A percentile compares a stretch with the other conserved stretches of the same genome.
These are phyloP conservation scores for Pterula multifida DNA, from an alignment of 1,284 basidiomycete genomes.

Conservation along the genomic window DNA sequence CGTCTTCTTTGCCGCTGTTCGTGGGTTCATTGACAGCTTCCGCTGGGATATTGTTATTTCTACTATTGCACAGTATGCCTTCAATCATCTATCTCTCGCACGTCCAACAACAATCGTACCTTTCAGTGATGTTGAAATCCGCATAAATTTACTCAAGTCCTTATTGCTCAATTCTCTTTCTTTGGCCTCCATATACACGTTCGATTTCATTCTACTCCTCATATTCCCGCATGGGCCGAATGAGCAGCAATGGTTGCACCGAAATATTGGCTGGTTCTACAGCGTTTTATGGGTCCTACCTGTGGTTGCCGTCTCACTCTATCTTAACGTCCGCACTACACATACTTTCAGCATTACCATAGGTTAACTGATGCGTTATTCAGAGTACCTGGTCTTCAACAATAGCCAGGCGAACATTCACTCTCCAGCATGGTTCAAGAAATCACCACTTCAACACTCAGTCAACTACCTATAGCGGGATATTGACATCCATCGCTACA, in stretches of 20 bases:
- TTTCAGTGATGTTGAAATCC: conserved; percentile 49
- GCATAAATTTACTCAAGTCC: conserved; percentile 61
- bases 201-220: conserved; percentile 55
- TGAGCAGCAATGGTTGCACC: conserved; percentile 53
- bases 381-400: conserved; percentile 64
- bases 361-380: conserved; percentile 6
- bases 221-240: conserved; percentile 37
- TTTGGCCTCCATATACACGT: conserved; percentile 56
- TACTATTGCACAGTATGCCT: conserved; percentile 33
- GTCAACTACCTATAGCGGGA: conserved; percentile 50
- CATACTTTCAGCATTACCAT: too few species aligned
- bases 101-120: conserved; percentile 8
- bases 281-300: conserved; percentile 66
- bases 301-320: conserved; percentile 57
- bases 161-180: conserved; percentile 58
- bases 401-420: conserved; percentile 60
- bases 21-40: conserved; percentile 58
- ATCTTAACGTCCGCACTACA: conserved; percentile 47
- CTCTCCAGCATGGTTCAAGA: conserved; percentile 43
- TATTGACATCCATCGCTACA: conserved; percentile 61
- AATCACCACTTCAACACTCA: conserved; percentile 33
- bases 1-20: conserved; percentile 44
- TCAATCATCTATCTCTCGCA: conserved; percentile 5
- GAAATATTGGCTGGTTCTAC: conserved; percentile 65
- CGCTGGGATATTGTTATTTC: conserved; percentile 55